Evolutionary conservation across 2,329 filamentous ascomycete genomes (phyloP).

Genomic region (Fusarium goolgardi): DNA sequence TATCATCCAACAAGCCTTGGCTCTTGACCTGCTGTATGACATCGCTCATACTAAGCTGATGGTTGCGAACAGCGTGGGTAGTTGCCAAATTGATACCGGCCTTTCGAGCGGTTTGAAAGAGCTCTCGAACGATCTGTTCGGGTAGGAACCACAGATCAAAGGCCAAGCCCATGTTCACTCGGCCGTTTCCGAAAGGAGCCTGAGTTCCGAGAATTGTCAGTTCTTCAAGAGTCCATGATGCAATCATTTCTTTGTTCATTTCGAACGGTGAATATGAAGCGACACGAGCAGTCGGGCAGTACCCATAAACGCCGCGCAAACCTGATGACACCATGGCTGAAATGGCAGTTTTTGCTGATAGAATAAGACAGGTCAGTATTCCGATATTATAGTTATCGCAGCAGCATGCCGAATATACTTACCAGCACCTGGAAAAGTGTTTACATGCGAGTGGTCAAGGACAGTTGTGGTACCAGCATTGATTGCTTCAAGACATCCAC

Average conservation of each 20-base stretch:
- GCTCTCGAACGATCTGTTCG: background rate
- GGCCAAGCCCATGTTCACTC: slow-evolving; percentile 17
- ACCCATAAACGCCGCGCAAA: slow-evolving; percentile 18
- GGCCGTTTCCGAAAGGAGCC: background rate
- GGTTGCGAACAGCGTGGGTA: slow-evolving; percentile 10
- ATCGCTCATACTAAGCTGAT: background rate
- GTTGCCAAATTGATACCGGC: background rate
- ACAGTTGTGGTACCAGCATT: slow-evolving; percentile 34
- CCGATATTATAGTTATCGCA: accelerated
- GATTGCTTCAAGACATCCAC: slow-evolving; percentile 22
- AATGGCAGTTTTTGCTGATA: background rate
- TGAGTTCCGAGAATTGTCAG: background rate
- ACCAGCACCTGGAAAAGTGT: background rate
- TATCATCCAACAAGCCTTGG: slow-evolving; percentile 1
- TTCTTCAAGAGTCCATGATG: background rate
- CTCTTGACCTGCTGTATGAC: slow-evolving; percentile 6
- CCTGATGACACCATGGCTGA: slow-evolving; percentile 19
- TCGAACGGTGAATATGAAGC: slow-evolving; percentile 4
- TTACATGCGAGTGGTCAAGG: slow-evolving; percentile 24
- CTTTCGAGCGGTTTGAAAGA: background rate
- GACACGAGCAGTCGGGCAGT: slow-evolving; percentile 15
- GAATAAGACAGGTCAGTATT: background rate
- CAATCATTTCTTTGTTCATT: slow-evolving; percentile 8
- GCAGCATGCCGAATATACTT: accelerated
- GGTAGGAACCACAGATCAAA: slow-evolving; percentile 28